Conservation (phyloP, 2,329 filamentous ascomycete genomes). For the Alternaria conjuncta region DNA sequence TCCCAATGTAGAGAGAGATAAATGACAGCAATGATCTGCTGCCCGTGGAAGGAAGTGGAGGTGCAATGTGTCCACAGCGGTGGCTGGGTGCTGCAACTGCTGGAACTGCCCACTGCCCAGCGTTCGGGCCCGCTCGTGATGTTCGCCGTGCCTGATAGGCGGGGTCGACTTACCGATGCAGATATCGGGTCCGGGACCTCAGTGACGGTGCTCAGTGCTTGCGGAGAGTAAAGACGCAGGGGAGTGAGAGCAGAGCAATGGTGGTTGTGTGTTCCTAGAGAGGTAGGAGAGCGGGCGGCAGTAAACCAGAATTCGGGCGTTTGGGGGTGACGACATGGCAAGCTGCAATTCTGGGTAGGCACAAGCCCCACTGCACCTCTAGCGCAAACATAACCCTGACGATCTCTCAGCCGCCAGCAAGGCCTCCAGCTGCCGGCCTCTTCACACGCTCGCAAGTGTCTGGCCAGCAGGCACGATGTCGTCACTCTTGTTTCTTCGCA, state of each 20-base stretch:
- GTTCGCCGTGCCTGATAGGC: slow-evolving; percentile 29
- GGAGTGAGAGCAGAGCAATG: slow-evolving; percentile 8
- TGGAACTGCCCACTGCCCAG: slow-evolving; percentile 15
- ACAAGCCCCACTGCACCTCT: slow-evolving; percentile 24
- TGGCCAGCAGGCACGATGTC: slow-evolving; percentile 8
- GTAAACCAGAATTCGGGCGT: slow-evolving; percentile 40
- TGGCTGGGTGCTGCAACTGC: slow-evolving; percentile 31
- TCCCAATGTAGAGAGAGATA: slow-evolving; percentile 20
- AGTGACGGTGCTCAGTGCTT: background rate
- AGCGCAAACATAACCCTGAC: slow-evolving; percentile 31
- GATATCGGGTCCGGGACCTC: slow-evolving; percentile 16
- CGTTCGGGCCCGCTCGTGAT: slow-evolving; percentile 41
- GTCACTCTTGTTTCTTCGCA: slow-evolving; percentile 5
- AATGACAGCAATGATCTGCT: slow-evolving; percentile 17
- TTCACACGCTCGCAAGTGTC: slow-evolving; percentile 11
- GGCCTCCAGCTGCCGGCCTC: slow-evolving; percentile 14
- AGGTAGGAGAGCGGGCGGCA: slow-evolving; percentile 30
- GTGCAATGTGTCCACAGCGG: slow-evolving; percentile 47
- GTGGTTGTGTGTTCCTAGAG: slow-evolving; percentile 3
- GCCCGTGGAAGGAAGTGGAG: slow-evolving; percentile 23
- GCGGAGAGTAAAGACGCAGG: background rate
- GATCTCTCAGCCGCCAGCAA: slow-evolving; percentile 32
- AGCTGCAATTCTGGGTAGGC: slow-evolving; percentile 26
- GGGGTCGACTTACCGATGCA: slow-evolving; percentile 37
- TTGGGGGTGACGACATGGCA: slow-evolving; percentile 47